A percentile compares a stretch with the other conserved stretches of the same genome.
These are phyloP conservation scores for Xylaria polymorpha DNA, from an alignment of 2,329 filamentous ascomycete genomes.

Conservation along the genomic window DNA sequence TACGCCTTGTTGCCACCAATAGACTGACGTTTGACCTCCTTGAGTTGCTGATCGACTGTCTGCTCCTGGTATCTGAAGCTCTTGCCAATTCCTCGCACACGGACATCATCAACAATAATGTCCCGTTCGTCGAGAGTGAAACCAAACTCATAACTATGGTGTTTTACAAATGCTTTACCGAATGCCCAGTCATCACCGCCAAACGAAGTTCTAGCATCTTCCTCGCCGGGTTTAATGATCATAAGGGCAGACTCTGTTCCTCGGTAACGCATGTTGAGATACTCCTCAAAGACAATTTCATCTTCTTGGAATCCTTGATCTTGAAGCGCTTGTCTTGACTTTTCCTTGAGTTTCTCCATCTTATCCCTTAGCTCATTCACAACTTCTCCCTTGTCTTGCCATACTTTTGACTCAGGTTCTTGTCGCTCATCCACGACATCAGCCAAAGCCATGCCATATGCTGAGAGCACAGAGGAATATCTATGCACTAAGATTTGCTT, in stretches of 20 bases:
- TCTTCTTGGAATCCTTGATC: constrained; percentile 83
- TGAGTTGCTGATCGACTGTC: constrained; percentile 86
- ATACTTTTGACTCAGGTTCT: constrained; percentile 75
- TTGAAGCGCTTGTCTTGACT: constrained; percentile 72
- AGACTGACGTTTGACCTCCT: constrained; percentile 71
- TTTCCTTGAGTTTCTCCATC: constrained; percentile 83
- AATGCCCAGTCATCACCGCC: constrained; percentile 81
- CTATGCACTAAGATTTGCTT: constrained; percentile 86
- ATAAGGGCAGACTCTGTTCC: constrained; percentile 93
- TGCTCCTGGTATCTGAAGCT: constrained; percentile 83
- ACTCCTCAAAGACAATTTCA: constrained; percentile 87
- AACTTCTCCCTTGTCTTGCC: constrained; percentile 68
- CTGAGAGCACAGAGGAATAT: constrained; percentile 89
- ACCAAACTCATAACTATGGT: constrained; percentile 92
- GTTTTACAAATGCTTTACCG: constrained; percentile 83
- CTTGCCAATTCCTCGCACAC: constrained; percentile 88
- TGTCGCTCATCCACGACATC: constrained; percentile 94
- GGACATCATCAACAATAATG: constrained; percentile 90
- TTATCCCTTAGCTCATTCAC: constrained; percentile 74
- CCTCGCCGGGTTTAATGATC: constrained; percentile 78
- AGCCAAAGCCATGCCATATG: constrained; percentile 91
- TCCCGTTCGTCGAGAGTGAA: constrained; percentile 87
- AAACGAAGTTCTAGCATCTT: constrained; percentile 69
- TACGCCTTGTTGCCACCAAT: constrained; percentile 70
- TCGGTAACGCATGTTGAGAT: constrained; percentile 92